These are phyloP conservation scores for Juglanconis sp. DNA, from an alignment of 2,329 filamentous ascomycete species.

Conservation along the genomic window DNA sequence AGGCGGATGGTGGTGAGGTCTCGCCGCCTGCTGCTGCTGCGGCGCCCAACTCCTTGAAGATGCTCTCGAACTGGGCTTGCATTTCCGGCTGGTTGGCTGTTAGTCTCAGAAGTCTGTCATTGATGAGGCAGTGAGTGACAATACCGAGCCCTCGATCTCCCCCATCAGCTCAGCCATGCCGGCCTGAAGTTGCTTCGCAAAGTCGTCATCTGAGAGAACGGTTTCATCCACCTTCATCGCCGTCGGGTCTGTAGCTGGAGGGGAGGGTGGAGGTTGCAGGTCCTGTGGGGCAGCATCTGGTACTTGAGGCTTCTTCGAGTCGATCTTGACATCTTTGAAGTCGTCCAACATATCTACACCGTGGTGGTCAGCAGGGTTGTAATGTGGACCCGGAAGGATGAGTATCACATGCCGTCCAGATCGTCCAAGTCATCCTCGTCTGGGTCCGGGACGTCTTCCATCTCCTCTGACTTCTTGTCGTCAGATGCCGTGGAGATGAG, in stretches of 20 bases:
- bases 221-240: slow-evolving; percentile 33
- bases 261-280: slow-evolving; percentile 20
- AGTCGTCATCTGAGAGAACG: slow-evolving; percentile 67
- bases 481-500: slow-evolving; percentile 24
- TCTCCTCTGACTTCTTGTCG: slow-evolving; percentile 24
- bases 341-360: slow-evolving; percentile 84
- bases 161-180: slow-evolving; percentile 84
- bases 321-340: slow-evolving; percentile 67
- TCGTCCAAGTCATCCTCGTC: slow-evolving; percentile 93
- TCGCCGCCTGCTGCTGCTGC: slow-evolving; percentile 38
- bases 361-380: slow-evolving; percentile 13
- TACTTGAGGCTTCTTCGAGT: slow-evolving; percentile 38
- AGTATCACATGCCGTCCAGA: slow-evolving; percentile 65
- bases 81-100: slow-evolving; percentile 56
- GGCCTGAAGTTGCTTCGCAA: slow-evolving; percentile 80
- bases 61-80: slow-evolving; percentile 73
- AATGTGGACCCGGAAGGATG: background rate
- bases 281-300: slow-evolving; percentile 22
- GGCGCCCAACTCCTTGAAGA: slow-evolving; percentile 69
- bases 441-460: slow-evolving; percentile 72
- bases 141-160: slow-evolving; percentile 61
- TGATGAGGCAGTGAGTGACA: slow-evolving; percentile 22
- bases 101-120: background rate
- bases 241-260: slow-evolving; percentile 21
- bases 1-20: slow-evolving; percentile 20